Percentiles rank a stretch among this genome's conserved stretches.
Evolutionary conservation across 805 yeast species (phyloP).

Genomic region (Ogataea glucozyma): DNA sequence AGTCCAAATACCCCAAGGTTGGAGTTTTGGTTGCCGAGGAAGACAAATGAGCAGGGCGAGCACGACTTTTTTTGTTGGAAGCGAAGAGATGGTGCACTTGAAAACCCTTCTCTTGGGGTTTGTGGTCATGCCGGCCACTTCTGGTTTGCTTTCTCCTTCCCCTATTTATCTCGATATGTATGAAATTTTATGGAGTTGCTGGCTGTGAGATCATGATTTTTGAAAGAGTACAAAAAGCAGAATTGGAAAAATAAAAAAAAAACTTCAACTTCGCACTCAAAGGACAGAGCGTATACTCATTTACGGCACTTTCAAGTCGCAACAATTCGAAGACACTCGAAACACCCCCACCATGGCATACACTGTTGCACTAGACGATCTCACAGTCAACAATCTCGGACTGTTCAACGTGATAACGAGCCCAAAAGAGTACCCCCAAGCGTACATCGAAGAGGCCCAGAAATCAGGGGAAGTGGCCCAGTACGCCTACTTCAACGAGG

Average conservation of each 20-base stretch:
- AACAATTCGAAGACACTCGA: not conserved
- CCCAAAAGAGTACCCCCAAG: conserved; percentile 52
- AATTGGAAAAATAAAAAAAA: not conserved
- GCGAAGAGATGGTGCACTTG: too few relatives aligned
- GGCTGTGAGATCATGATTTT: too few relatives aligned
- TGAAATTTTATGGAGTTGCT: too few relatives aligned
- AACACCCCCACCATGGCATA: conserved; percentile 13
- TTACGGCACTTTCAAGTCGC: not conserved
- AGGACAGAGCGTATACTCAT: too few relatives aligned
- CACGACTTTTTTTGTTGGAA: too few relatives aligned
- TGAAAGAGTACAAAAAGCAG: too few relatives aligned
- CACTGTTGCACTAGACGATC: conserved; percentile 51
- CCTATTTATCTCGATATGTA: too few relatives aligned
- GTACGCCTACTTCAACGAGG: conserved; percentile 63
- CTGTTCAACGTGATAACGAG: conserved; percentile 59
- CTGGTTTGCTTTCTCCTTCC: too few relatives aligned
- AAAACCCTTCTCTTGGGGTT: too few relatives aligned
- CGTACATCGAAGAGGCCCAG: conserved; percentile 52
- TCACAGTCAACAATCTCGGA: conserved; percentile 62
- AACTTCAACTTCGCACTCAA: too few relatives aligned
- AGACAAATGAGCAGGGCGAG: not conserved
- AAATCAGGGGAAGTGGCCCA: conserved; percentile 53
- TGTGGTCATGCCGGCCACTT: too few relatives aligned
- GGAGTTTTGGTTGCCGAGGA: conserved; percentile 54
- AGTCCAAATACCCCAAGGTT: conserved; percentile 74